A percentile compares a stretch with the other conserved stretches of the same genome.
Conservation (phyloP, 371 early-diverging fungal species). For the Umbelopsis sp. region DNA sequence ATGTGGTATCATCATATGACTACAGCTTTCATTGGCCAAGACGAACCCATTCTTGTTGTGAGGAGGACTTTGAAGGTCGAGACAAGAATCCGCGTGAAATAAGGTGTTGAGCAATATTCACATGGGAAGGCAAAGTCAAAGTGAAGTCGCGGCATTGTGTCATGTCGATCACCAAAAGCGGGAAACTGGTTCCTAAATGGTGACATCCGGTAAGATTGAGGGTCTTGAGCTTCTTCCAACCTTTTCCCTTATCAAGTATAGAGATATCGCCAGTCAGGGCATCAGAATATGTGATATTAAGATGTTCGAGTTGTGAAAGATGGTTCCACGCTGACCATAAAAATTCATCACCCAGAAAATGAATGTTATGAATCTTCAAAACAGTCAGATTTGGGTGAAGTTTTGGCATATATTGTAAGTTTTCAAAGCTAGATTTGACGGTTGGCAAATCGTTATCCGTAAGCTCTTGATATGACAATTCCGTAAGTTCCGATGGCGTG, state of each 20-base stretch:
- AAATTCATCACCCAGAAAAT: conserved; percentile 11
- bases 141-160: background rate
- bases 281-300: background rate
- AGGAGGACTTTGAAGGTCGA: background rate
- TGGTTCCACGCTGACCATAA: conserved; percentile 15
- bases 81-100: background rate
- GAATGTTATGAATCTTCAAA: conserved; percentile 14
- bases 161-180: conserved; percentile 16
- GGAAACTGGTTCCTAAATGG: background rate
- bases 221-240: conserved; percentile 7
- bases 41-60: background rate
- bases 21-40: background rate
- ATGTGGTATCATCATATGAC: too few species aligned
- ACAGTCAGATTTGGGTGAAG: conserved; percentile 1
- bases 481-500: conserved; percentile 12
- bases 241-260: background rate
- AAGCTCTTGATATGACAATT: conserved; percentile 13
- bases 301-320: conserved; percentile 3
- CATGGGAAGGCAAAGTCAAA: conserved; percentile 11
- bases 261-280: background rate
- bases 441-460: conserved; percentile 15
- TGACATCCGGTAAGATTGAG: background rate
- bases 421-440: conserved; percentile 9
- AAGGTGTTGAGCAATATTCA: conserved; percentile 2
- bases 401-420: conserved; percentile 5